Base-by-base conservation (phyloP, 2,329 filamentous ascomycete species). In the Aspergillus bombycis region DNA sequence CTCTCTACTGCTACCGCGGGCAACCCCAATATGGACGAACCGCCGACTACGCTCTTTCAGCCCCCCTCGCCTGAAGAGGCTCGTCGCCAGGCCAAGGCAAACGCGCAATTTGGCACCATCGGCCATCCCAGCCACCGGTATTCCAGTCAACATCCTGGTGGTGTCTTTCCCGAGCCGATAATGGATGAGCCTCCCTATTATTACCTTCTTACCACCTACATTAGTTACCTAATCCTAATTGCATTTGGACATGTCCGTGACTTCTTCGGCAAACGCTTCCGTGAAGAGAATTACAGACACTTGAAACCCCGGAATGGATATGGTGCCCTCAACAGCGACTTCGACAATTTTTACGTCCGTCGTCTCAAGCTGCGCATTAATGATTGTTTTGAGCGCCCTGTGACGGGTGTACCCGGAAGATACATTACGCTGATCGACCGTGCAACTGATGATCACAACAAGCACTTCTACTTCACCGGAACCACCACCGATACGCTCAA, bases 111-210 rank as follows among this genome's bases (percentile, higher is more conserved):
- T 74, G 95, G 91, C 14, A 94, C 94, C 19, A 84, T 98, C 57
- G 85, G 89, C 68, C 90, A 92, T 68, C 86, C 89, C 57, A 90
- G 86, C 73, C 94, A 99, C 79, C 87, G 92, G 75, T 97, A 97
- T 81, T 89, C 91, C 67, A 97, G 94, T 84, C 88, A 91, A 78
- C 93, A 96, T 77, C 88, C 91, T 65, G 94, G 94, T 70, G 87
- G 89, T 71, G 87, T 90, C 45, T 90, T 98, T 63, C 88, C 89
- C 53, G 87, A 93, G 43, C 94, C 94, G 6, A 83, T 98, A 64
- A 92, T 97, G 76, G 95, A 99, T 75, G 94, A 97, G 78, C 94
- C 95, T 48, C 93, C 94, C 21, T 98, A 97, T 82, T 98, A 94
- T 84, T 97, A 92, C 81, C 88, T 99, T 73, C 86, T 99, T 71